Evolutionary conservation across 2,329 filamentous ascomycete genomes (phyloP).

Genomic region (Aspergillus sp.): DNA sequence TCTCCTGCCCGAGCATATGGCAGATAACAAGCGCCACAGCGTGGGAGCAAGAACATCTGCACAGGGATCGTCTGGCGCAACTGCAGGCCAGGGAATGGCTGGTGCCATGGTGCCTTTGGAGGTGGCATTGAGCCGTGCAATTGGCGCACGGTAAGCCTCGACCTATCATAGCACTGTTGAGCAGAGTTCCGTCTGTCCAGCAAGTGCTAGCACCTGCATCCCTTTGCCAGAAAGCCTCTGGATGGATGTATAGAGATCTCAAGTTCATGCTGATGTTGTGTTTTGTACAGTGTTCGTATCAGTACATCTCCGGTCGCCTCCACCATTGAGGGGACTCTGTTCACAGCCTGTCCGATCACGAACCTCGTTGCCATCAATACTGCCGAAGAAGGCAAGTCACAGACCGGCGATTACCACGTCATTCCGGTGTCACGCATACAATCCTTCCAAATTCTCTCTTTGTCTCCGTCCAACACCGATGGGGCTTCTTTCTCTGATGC

Average conservation of each 20-base stretch:
- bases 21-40: slow-evolving; percentile 61
- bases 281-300: slow-evolving; percentile 54
- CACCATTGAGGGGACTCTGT: slow-evolving; percentile 62
- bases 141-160: slow-evolving; percentile 60
- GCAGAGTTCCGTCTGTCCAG: neutral
- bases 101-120: slow-evolving; percentile 53
- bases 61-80: slow-evolving; percentile 36
- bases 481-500: slow-evolving; percentile 51
- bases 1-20: slow-evolving; percentile 43
- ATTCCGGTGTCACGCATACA: slow-evolving; percentile 62
- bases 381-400: slow-evolving; percentile 37
- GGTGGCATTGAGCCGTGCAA: slow-evolving; percentile 58
- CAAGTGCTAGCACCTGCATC: neutral
- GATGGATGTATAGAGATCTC: neutral
- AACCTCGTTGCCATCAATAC: slow-evolving; percentile 64
- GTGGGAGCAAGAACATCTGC: slow-evolving; percentile 52
- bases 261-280: slow-evolving; percentile 8
- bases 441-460: slow-evolving; percentile 56
- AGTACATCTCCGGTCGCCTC: slow-evolving; percentile 55
- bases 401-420: slow-evolving; percentile 60
- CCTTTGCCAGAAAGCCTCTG: neutral
- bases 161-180: neutral
- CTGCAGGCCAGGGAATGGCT: slow-evolving; percentile 39
- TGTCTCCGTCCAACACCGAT: slow-evolving; percentile 36
- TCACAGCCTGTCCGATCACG: slow-evolving; percentile 62